Evolutionary conservation across 108 stramenopile genomes (phyloP).

Genomic region (Epithemia pelagica): DNA sequence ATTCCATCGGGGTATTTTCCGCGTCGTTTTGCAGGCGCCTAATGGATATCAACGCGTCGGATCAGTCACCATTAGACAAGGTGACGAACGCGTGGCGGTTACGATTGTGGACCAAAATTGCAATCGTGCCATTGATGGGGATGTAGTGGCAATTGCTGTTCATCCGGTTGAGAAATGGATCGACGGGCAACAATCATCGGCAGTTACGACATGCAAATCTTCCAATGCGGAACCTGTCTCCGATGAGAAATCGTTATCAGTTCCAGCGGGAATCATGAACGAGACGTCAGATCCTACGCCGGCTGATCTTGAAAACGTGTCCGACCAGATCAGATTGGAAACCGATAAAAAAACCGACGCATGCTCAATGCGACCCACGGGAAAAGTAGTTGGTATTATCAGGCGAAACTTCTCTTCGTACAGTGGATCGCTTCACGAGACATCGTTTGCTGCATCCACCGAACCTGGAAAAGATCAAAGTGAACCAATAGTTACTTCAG

Average conservation of each 20-base stretch:
- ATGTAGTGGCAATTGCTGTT: constrained; percentile 88
- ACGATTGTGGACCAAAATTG: constrained; percentile 57
- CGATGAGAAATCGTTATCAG: constrained; percentile 3
- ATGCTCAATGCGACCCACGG: constrained; percentile 52
- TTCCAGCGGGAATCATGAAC: constrained; percentile 40
- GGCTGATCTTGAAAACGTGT: constrained; percentile 57
- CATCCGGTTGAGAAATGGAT: constrained; percentile 55
- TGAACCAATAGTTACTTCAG: neutral
- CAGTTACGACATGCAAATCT: constrained; percentile 10
- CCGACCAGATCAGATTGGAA: constrained; percentile 39
- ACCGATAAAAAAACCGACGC: constrained; percentile 7
- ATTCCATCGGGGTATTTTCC: constrained; percentile 63
- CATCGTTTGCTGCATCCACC: constrained; percentile 6
- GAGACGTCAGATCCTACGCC: constrained; percentile 67
- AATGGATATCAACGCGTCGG: neutral
- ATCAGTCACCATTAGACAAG: constrained; percentile 55
- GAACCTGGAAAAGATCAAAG: neutral
- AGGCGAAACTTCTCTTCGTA: constrained; percentile 69
- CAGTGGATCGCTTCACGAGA: constrained; percentile 66
- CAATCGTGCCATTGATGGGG: constrained; percentile 96
- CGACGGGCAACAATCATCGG: neutral
- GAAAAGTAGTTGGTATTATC: constrained; percentile 85
- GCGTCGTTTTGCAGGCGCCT: constrained; percentile 20
- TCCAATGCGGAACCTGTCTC: neutral
- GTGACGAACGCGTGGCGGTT: constrained; percentile 72